phyloP scores from a whole-genome alignment of 495 filamentous ascomycete species.

The Platismatia glauca region DNA sequence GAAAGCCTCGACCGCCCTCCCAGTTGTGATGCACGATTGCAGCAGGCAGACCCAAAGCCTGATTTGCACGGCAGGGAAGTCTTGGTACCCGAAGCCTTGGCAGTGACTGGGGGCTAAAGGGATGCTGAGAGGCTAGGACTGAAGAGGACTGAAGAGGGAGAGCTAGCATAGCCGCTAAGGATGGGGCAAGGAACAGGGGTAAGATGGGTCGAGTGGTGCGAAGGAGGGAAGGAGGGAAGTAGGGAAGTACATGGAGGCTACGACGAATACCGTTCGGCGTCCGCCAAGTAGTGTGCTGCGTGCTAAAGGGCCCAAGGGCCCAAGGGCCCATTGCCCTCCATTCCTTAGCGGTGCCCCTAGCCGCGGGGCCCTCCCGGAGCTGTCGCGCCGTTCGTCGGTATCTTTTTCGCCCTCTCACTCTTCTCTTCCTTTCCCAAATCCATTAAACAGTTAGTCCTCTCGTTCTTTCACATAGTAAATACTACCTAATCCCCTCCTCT shows the following conservation, averaged over 20 bases:
- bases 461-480: not conserved
- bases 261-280: not conserved
- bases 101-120: not conserved
- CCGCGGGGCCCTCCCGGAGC: constrained; percentile 7
- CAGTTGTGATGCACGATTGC: not conserved
- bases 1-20: not conserved
- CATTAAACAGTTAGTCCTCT: constrained; percentile 1
- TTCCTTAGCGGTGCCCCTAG: constrained; percentile 6
- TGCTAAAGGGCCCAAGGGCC: not conserved
- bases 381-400: constrained; percentile 4
- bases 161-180: not conserved
- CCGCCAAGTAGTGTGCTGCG: not conserved
- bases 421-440: not conserved
- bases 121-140: not conserved
- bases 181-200: constrained; percentile 3
- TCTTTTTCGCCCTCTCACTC: not conserved
- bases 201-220: no score
- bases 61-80: constrained; percentile 2
- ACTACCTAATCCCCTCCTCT: not conserved
- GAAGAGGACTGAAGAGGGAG: not conserved
- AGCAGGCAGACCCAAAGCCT: constrained; percentile 1
- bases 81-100: constrained; percentile 7
- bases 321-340: not conserved
- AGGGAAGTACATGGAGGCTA: no score
- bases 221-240: no score